These are phyloP conservation scores for Xylaria acuta DNA, from an alignment of 495 filamentous ascomycete genomes.

Conservation along the genomic window DNA sequence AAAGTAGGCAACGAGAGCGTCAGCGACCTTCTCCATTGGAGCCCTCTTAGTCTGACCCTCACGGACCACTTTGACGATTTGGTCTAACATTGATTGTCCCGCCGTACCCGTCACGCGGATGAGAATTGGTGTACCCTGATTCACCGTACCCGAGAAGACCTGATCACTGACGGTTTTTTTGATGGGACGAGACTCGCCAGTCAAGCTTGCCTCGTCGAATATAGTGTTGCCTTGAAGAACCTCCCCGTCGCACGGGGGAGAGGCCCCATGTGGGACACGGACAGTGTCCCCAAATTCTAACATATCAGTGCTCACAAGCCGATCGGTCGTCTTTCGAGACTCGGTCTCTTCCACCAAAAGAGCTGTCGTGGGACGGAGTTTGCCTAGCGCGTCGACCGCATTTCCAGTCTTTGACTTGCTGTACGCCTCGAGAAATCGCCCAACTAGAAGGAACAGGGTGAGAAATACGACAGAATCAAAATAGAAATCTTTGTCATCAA, in stretches of 20 bases:
- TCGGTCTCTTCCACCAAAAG: conserved; percentile 63
- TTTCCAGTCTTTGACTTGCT: conserved; percentile 93
- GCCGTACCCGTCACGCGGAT: conserved; percentile 72
- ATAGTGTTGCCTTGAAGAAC: conserved; percentile 68
- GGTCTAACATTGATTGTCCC: conserved; percentile 88
- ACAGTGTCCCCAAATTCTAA: conserved; percentile 86
- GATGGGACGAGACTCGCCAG: conserved; percentile 83
- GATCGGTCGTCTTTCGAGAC: conserved; percentile 40
- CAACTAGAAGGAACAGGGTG: conserved; percentile 86
- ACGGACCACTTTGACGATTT: conserved; percentile 86
- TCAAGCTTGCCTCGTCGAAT: conserved; percentile 91
- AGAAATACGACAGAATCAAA: conserved; percentile 96
- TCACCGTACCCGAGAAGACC: conserved; percentile 87
- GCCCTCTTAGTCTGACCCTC: conserved; percentile 90
- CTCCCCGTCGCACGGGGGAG: conserved; percentile 83
- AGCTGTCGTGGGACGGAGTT: conserved; percentile 81
- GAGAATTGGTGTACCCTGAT: conserved; percentile 73
- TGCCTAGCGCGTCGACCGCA: conserved; percentile 79
- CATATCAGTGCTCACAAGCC: conserved; percentile 67
- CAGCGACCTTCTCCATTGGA: conserved; percentile 85
- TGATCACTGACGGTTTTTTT: conserved; percentile 72
- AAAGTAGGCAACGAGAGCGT: conserved; percentile 85
- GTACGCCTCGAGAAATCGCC: conserved; percentile 83
- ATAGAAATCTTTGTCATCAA: conserved; percentile 69
- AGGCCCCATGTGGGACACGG: conserved; percentile 75